A percentile compares a stretch with the other conserved stretches of the same genome.
phyloP scores from a whole-genome alignment of 768 basidiomycete genomes.

The Pleurotus tuber-regium region DNA sequence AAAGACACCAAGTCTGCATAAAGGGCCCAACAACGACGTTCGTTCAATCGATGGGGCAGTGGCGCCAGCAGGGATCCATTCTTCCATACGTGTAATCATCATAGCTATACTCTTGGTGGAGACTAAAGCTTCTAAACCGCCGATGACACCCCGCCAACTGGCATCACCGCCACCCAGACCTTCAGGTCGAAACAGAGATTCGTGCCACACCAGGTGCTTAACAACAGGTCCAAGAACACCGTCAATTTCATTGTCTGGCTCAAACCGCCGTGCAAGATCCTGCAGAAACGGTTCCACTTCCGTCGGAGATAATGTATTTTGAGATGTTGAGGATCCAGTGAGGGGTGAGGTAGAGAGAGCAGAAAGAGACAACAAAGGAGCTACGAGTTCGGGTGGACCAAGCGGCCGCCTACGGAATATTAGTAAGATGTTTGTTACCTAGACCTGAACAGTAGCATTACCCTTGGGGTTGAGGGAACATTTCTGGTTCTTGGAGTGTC shows the following conservation, averaged over 20 bases:
- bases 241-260: conserved; percentile 75
- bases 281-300: conserved; percentile 81
- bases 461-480: conserved; percentile 90
- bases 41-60: conserved; percentile 62
- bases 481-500: conserved; percentile 85
- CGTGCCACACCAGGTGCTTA: conserved; percentile 57
- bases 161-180: conserved; percentile 72
- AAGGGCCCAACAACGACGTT: conserved; percentile 74
- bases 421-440: neutral
- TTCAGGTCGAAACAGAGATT: conserved; percentile 60
- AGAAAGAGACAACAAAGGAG: conserved; percentile 73
- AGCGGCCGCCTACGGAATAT: conserved; percentile 51
- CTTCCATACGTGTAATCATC: conserved; percentile 72
- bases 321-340: conserved; percentile 41
- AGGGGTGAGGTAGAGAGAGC: conserved; percentile 66
- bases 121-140: conserved; percentile 78
- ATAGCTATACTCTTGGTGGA: conserved; percentile 80
- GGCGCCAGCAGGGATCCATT: conserved; percentile 67
- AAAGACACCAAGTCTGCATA: conserved; percentile 83
- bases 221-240: conserved; percentile 78
- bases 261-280: conserved; percentile 81
- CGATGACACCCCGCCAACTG: conserved; percentile 83
- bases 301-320: conserved; percentile 53
- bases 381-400: conserved; percentile 81
- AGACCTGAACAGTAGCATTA: conserved; percentile 22